Percentiles rank a stretch among this genome's conserved stretches.
Conservation (phyloP, 768 basidiomycete species). For the Boletus sp. region DNA sequence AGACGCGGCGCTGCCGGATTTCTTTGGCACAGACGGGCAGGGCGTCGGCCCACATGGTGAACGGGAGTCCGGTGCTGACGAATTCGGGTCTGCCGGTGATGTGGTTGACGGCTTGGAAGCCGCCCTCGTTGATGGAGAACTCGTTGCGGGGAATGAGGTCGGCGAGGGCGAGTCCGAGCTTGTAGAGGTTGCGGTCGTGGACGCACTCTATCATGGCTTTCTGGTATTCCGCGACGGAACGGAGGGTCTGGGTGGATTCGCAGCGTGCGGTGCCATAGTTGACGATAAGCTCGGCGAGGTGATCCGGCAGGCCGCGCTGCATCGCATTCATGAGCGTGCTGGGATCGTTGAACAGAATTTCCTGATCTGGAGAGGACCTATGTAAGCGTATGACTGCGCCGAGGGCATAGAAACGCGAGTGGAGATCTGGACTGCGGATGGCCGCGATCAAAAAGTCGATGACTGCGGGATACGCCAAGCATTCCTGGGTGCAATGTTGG, state of each 20-base stretch:
- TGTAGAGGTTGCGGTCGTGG: conserved; percentile 48
- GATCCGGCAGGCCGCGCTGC: conserved; percentile 42
- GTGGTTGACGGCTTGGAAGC: conserved; percentile 45
- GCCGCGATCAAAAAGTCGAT: conserved; percentile 54
- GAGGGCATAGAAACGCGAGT: conserved; percentile 49
- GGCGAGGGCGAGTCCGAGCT: conserved; percentile 50
- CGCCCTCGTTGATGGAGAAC: conserved; percentile 59
- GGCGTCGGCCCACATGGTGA: conserved; percentile 56
- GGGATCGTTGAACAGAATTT: conserved; percentile 50
- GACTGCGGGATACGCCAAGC: conserved; percentile 42
- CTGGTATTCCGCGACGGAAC: conserved; percentile 44
- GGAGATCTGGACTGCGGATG: conserved; percentile 54
- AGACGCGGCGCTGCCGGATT: conserved; percentile 44
- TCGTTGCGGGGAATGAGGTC: conserved; percentile 55
- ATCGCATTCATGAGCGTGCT: conserved; percentile 42
- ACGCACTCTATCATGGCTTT: conserved; percentile 51
- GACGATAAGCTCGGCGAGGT: conserved; percentile 46
- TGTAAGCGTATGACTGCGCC: conserved; percentile 55
- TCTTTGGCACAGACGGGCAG: conserved; percentile 59
- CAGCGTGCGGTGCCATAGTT: conserved; percentile 47
- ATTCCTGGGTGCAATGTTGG: conserved; percentile 44
- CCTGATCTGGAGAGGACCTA: conserved; percentile 40
- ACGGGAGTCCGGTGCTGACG: conserved; percentile 53
- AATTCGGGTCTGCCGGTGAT: conserved; percentile 41
- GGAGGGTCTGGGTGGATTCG: conserved; percentile 47